Base-by-base conservation (phyloP, 1,139 yeast species). In the Waltiozyma sp. region DNA sequence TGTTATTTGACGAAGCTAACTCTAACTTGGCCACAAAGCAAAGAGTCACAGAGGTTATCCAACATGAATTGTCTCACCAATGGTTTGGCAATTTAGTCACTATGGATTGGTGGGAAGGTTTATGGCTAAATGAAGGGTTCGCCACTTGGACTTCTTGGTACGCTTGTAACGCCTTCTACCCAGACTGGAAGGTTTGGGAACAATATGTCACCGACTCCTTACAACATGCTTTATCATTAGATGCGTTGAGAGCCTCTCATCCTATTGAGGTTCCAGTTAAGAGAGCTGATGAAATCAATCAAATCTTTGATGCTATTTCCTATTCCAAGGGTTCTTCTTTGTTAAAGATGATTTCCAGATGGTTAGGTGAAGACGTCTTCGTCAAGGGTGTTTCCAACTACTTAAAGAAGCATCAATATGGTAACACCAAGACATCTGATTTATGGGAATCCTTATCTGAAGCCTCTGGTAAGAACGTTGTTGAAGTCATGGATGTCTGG, bases 81-180 rank as follows among this genome's bases (percentile, higher is more conserved):
- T 82, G 89, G 89, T 82, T 82, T 57, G 91, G 91, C 48, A 78
- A 82, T 64, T 69, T 81, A 60, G 89, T 82, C 47, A 82, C 91
- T 44, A 82, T 82, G 91, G 79, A 80, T 49, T 82, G 86, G 83
- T 82, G 91, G 91, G 86, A 80, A 61, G 88, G 80, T 53, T 71
- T 82, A 54, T 82, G 91, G 91, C 69, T 82, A 50, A 82, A 82
- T 60, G 91, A 82, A 65, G 89, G 89, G 33, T 83, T 83, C 58
- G 93, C 91, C 42, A 83, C 91, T 41, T 82, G 85, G 83, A 80
- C 79, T 59, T 80, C 85, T 13, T 80, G 78, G 72, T 66, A 68
- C 50, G 83, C 85, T 2, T 78, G 81, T 50, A 77, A 80, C 62
- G 65, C 70, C 50, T 68, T 79, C 55, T 73, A 68, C 58, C 89